Conservation (phyloP, 495 filamentous ascomycete species). For the Aspergillus cristatus region DNA sequence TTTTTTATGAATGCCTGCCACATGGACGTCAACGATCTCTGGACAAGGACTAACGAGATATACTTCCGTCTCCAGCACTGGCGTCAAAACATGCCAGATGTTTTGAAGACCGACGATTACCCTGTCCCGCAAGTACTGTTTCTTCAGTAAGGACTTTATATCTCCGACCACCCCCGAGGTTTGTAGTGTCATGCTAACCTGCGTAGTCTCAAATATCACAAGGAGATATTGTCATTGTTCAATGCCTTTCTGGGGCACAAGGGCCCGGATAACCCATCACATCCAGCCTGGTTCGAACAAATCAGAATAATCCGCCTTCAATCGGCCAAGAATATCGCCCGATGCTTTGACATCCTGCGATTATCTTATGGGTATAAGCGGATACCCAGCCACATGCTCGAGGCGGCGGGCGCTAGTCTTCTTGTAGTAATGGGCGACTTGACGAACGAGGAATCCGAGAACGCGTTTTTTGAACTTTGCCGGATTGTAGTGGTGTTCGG, state of each 20-base stretch:
- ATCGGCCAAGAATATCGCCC: slow-evolving; percentile 23
- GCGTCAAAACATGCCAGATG: slow-evolving; percentile 16
- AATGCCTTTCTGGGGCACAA: slow-evolving; percentile 14
- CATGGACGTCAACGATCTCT: slow-evolving; percentile 10
- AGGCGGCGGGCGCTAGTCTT: slow-evolving; percentile 19
- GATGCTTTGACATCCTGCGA: slow-evolving; percentile 22
- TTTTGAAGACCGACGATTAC: slow-evolving; percentile 12
- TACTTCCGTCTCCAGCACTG: slow-evolving; percentile 20
- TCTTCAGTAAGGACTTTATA: slow-evolving; percentile 25
- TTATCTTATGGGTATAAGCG: slow-evolving; percentile 24
- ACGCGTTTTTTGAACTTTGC: slow-evolving; percentile 27
- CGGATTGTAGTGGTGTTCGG: slow-evolving; percentile 21
- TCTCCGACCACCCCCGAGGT: no score
- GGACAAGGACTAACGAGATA: slow-evolving; percentile 11
- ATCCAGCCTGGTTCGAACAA: slow-evolving; percentile 8
- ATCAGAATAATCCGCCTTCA: slow-evolving; percentile 11
- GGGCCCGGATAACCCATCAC: slow-evolving; percentile 3
- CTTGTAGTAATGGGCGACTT: slow-evolving; percentile 17
- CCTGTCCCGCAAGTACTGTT: slow-evolving; percentile 27
- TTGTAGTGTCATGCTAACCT: background rate
- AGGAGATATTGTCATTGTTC: slow-evolving; percentile 17
- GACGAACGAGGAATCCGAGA: slow-evolving; percentile 13
- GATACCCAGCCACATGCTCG: slow-evolving; percentile 24
- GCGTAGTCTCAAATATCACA: slow-evolving; percentile 22
- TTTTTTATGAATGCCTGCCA: slow-evolving; percentile 16